Percentiles rank a stretch among this genome's conserved stretches.
Conservation (phyloP, 108 stramenopile species). For the Nannochloropsis gaditana region DNA sequence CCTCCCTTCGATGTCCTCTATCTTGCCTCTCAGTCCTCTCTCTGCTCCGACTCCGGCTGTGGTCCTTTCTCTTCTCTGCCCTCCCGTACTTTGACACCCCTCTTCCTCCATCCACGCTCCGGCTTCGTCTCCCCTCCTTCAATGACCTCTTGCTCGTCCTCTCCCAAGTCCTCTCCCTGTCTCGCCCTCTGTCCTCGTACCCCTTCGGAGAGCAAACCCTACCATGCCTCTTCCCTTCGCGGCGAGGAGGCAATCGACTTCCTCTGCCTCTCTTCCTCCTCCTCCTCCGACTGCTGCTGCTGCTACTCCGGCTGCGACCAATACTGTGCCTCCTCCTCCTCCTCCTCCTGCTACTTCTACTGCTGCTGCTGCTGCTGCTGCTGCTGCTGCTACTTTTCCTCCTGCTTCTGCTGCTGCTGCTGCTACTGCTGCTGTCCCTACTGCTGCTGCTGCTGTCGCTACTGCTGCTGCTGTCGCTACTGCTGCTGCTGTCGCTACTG, state of each 20-base stretch:
- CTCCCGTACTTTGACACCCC: neutral
- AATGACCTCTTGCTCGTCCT: neutral
- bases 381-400: neutral
- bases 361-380: neutral
- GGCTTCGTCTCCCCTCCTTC: neutral
- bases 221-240: too few relatives aligned
- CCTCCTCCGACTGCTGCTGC: neutral
- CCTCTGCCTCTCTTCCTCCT: neutral
- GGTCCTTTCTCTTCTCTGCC: too few relatives aligned
- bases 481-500: neutral
- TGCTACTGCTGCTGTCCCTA: neutral
- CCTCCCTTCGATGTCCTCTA: neutral
- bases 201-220: neutral
- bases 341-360: neutral
- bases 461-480: neutral
- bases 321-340: neutral
- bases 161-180: neutral
- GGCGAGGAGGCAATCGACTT: neutral
- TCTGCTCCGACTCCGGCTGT: neutral
- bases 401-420: neutral
- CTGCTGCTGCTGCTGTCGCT: slow-evolving; percentile 9
- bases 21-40: neutral
- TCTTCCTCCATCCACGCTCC: neutral
- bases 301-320: neutral
- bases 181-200: neutral